Percentiles rank a stretch among this genome's conserved stretches.
Conservation (phyloP, 1,284 basidiomycete species). For the Ceratobasidium sp. region DNA sequence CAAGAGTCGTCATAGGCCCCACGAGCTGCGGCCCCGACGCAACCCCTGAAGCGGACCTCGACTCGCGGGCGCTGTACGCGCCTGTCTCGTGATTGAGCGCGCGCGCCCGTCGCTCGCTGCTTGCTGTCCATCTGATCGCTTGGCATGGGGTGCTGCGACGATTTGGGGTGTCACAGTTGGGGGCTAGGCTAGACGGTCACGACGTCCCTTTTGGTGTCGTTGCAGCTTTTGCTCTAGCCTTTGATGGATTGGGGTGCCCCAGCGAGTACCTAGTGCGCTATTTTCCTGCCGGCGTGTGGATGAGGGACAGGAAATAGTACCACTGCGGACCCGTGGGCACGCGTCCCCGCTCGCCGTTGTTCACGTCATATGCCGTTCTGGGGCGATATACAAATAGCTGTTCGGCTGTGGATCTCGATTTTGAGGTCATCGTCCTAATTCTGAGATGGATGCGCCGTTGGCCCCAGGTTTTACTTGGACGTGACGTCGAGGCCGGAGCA, state of each 20-base stretch:
- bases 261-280: slow-evolving; percentile 9
- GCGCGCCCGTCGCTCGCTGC: background rate
- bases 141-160: background rate
- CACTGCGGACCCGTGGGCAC: slow-evolving; percentile 1
- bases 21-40: slow-evolving; percentile 18
- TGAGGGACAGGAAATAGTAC: background rate
- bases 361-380: slow-evolving; percentile 27
- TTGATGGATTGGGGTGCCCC: slow-evolving; percentile 19
- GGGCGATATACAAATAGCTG: background rate
- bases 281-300: background rate
- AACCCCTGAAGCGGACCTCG: slow-evolving; percentile 19
- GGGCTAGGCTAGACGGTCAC: background rate
- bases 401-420: slow-evolving; percentile 17
- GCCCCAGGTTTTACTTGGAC: slow-evolving; percentile 6
- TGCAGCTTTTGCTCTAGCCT: background rate
- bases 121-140: slow-evolving; percentile 17
- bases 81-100: slow-evolving; percentile 17
- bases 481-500: slow-evolving; percentile 12
- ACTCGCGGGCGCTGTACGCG: too few species aligned
- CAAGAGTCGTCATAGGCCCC: background rate
- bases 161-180: slow-evolving; percentile 13
- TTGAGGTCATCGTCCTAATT: slow-evolving; percentile 12
- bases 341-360: background rate
- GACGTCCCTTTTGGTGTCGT: background rate
- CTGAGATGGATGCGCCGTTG: slow-evolving; percentile 19